Percentiles rank a stretch among this genome's conserved stretches.
Conservation (phyloP, 2,329 filamentous ascomycete genomes). For the Pyrenophora seminiperda region DNA sequence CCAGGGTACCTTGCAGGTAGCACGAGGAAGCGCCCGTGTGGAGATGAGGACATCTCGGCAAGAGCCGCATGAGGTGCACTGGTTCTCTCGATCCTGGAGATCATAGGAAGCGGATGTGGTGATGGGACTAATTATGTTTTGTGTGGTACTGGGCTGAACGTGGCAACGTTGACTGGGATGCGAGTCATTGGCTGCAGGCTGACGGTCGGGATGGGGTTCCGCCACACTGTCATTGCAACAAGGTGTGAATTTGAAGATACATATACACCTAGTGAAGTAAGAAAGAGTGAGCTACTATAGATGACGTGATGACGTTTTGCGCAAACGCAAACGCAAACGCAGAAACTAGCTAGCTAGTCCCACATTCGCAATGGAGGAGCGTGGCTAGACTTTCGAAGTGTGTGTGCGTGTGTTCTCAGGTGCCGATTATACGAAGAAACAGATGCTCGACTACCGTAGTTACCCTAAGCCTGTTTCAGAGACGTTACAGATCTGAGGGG, state of each 20-base stretch:
- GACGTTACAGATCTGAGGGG: conserved; percentile 25
- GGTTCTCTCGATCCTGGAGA: neutral
- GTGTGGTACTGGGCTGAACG: conserved; percentile 6
- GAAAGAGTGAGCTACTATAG: too few species aligned
- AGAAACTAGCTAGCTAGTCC: neutral
- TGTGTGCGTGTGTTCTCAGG: neutral
- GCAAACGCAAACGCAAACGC: too few species aligned
- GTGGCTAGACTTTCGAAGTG: neutral
- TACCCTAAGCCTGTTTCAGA: conserved; percentile 24
- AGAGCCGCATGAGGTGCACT: conserved; percentile 4
- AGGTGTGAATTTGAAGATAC: too few species aligned
- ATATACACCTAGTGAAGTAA: too few species aligned
- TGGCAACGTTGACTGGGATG: neutral
- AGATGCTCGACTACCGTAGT: neutral
- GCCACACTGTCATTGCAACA: too few species aligned
- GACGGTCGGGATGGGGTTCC: too few species aligned
- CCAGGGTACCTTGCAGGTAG: too few species aligned
- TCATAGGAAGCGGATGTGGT: conserved; percentile 1
- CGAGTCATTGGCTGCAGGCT: too few species aligned
- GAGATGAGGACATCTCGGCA: neutral
- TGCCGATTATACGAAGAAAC: neutral
- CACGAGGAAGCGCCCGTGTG: conserved; percentile 2
- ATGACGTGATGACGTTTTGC: too few species aligned
- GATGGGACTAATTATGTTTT: conserved; percentile 7
- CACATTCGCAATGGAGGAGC: neutral